Evolutionary conservation across 192 early-diverging fungal genomes (phyloP).

Genomic region (Coemansia sp.): DNA sequence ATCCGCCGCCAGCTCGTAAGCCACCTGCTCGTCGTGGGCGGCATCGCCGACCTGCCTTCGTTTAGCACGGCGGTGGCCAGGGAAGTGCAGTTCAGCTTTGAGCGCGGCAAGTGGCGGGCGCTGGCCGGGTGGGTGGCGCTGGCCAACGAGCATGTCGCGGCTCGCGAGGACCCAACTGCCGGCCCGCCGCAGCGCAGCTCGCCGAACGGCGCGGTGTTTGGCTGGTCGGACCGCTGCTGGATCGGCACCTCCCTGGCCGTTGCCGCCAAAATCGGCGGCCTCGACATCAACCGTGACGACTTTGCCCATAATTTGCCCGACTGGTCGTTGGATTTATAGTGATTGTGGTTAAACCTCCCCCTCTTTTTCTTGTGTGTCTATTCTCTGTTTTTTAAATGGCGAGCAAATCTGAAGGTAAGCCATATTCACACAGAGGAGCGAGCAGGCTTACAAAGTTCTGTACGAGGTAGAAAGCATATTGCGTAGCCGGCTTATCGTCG

Average conservation of each 20-base stretch:
- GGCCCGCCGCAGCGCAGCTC: slow-evolving; percentile 3
- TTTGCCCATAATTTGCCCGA: slow-evolving; percentile 63
- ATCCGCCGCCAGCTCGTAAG: slow-evolving; percentile 62
- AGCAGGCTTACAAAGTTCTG: too few relatives aligned
- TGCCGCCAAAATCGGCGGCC: slow-evolving; percentile 67
- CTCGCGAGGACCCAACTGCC: too few relatives aligned
- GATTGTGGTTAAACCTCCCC: too few relatives aligned
- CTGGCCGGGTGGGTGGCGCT: slow-evolving; percentile 57
- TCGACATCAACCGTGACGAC: slow-evolving; percentile 64
- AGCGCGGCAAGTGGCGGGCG: slow-evolving; percentile 51
- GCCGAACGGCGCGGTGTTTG: slow-evolving; percentile 61
- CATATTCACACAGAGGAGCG: too few relatives aligned
- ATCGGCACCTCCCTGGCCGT: slow-evolving; percentile 80
- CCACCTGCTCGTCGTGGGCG: slow-evolving; percentile 73
- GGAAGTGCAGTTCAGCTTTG: slow-evolving; percentile 59
- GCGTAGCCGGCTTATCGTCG: slow-evolving; percentile 33
- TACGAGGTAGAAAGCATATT: slow-evolving; percentile 45
- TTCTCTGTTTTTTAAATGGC: slow-evolving; percentile 3
- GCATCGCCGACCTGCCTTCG: slow-evolving; percentile 71
- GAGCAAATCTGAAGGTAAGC: slow-evolving; percentile 13
- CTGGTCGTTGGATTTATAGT: neutral
- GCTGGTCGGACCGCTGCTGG: slow-evolving; percentile 71
- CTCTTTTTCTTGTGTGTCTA: neutral
- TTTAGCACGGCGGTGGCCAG: slow-evolving; percentile 61
- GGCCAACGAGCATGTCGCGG: slow-evolving; percentile 41